Conservation (phyloP, 176 grass and related monocot species). For the Musa troglodytarum region DNA sequence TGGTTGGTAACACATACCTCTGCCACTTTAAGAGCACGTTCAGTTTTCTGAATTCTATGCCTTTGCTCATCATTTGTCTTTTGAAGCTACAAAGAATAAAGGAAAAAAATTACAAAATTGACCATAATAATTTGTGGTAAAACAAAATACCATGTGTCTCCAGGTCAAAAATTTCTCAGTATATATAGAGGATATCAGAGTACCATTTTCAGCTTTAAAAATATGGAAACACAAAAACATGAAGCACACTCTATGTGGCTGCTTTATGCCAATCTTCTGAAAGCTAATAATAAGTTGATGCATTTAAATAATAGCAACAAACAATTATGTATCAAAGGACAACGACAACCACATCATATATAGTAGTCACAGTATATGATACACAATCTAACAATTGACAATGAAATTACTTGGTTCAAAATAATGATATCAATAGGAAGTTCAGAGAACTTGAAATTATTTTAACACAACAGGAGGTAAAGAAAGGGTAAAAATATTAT, state of each 20-base stretch:
- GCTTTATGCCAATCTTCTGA: not conserved
- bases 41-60: conserved; percentile 74
- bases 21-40: conserved; percentile 66
- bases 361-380: no score
- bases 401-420: no score
- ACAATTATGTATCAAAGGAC: no score
- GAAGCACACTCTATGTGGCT: not conserved
- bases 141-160: no score
- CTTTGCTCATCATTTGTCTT: conserved; percentile 70
- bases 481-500: no score
- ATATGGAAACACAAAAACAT: not conserved
- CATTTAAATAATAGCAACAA: not conserved
- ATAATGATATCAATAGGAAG: no score
- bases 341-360: no score
- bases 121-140: no score
- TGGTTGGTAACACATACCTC: conserved; percentile 55
- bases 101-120: conserved; percentile 12
- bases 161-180: not conserved
- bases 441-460: no score
- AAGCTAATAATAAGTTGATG: not conserved
- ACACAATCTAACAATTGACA: no score
- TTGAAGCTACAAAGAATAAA: conserved; percentile 55
- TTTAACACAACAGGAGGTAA: no score
- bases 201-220: not conserved
- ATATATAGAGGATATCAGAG: not conserved